Base-by-base conservation (phyloP, 1,284 basidiomycete genomes). In the Papiliotrema laurentii region DNA sequence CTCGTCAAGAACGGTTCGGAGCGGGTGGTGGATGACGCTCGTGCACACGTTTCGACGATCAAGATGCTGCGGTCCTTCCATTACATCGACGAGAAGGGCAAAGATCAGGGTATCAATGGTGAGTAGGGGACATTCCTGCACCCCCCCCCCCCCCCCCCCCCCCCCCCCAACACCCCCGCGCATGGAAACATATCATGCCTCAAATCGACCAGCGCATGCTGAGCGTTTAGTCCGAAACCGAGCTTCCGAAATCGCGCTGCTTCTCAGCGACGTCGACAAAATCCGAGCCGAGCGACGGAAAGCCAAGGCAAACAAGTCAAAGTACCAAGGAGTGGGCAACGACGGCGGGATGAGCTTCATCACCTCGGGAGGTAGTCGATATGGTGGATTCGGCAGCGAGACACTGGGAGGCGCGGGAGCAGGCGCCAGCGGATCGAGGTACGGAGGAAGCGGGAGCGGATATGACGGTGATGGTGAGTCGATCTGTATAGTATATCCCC, bases 91-190 rank as follows among this genome's bases (percentile, higher is more conserved):
- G 94, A 98, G 60, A 96, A 94, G 75, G 92, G 90, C 51, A 98
- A 98, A 73, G 96, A 98, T 66, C 91, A 98, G 73, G 94, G 94
- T n/a, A 82, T 97, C 63, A 98, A 98, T 63, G 89, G 91, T 90
- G 62, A 31, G 81, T 66, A n/a, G n/a, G n/a, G n/a, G n/a, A n/a
- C n/a, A n/a, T n/a, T n/a, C n/a, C n/a, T n/a, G n/a, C n/a, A n/a
- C n/a, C n/a, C n/a, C n/a, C n/a, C n/a, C n/a, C n/a, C n/a, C n/a
- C n/a, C n/a, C n/a, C n/a, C n/a, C n/a, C n/a, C n/a, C n/a, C n/a
- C n/a, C n/a, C n/a, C n/a, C n/a, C n/a, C n/a, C n/a, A n/a, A n/a
- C n/a, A n/a, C 13, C 21, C 6, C 5, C 3, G 27, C 13, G 31
- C 6, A 10, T 9, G 18, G 18, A 19, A 13, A 22, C 18, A 18